Base-by-base conservation (phyloP, 306 rosid species). In the Oxytropis ochrocephala region DNA sequence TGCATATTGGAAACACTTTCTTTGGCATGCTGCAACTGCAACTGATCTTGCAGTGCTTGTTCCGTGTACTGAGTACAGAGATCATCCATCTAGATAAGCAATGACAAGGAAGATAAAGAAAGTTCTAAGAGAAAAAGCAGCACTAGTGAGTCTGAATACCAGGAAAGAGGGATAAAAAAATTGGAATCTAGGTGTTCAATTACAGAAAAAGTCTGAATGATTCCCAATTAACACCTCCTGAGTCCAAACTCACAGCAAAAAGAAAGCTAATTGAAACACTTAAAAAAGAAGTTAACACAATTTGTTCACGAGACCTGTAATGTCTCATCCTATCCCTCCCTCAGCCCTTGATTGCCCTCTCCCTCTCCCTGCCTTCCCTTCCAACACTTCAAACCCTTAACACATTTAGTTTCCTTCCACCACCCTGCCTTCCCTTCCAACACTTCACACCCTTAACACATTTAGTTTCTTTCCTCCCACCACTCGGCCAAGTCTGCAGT, bases 1-100 rank as follows among this genome's bases (percentile, higher is more conserved):
- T 94, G 88, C 97, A 94, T 94, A 72, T 87, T 94, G 61, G 96
- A 85, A 79, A 91, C 95, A 84, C 97, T 94, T 70, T 87, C 99
- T 87, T 91, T 81, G 52, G 96, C 97, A 76, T 90, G 91, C 77
- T 89, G 81, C 69, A n/a, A n/a, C n/a, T n/a, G n/a, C n/a, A 94
- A 79, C 79, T 94, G 97, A 70, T 89, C 99, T 76, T 94, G 99
- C 77, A 94, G 79, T 73, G 84, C 80, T 52, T 89, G 89, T 75
- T 94, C 99, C 87, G 96, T 94, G 86, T 54, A 81, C 47, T 72
- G 36, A 65, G 53, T 13, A 78, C 77, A 54, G 43, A 50, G 58
- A 50, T 70, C 73, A 69, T 13, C 46, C 18, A 41, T 59, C 13
- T 64, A 18, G 57, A 39, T 55, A 66, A 72, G 73, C 44, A 70